Evolutionary conservation across 1,139 yeast species (phyloP).

Genomic region (Sugiyamaella paludigena): DNA sequence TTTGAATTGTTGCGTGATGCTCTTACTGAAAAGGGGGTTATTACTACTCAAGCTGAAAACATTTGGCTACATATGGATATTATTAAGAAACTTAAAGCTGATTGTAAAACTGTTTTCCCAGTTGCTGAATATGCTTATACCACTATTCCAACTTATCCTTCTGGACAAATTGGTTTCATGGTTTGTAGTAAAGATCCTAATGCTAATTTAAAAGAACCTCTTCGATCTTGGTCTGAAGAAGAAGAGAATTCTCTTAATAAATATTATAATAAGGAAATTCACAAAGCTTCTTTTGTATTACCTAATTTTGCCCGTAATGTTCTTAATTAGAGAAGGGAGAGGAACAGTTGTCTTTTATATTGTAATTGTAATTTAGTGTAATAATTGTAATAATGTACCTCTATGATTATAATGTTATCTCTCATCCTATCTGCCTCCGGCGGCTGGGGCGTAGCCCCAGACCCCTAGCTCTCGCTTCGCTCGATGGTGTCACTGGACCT

Average conservation of each 20-base stretch:
- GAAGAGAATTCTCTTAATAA: constrained; percentile 64
- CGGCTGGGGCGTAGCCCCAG: too few species aligned
- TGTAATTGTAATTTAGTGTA: too few species aligned
- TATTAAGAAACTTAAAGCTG: constrained; percentile 69
- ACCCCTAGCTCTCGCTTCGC: too few species aligned
- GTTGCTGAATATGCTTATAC: constrained; percentile 84
- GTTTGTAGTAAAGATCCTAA: constrained; percentile 74
- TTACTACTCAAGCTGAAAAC: constrained; percentile 88
- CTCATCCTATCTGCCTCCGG: too few species aligned
- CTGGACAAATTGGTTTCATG: constrained; percentile 94
- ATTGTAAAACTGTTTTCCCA: constrained; percentile 79
- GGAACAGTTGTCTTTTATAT: too few species aligned
- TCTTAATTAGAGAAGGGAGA: constrained; percentile 14
- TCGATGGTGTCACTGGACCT: too few species aligned
- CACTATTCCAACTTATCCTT: constrained; percentile 88
- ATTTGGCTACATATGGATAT: constrained; percentile 85
- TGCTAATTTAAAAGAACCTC: constrained; percentile 63
- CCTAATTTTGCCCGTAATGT: constrained; percentile 69
- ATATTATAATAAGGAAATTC: constrained; percentile 78
- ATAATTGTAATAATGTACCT: too few species aligned
- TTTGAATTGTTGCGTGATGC: constrained; percentile 77
- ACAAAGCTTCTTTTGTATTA: constrained; percentile 79
- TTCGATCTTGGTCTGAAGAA: constrained; percentile 61
- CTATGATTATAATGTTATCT: too few species aligned
- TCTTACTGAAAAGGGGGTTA: constrained; percentile 77